These are phyloP conservation scores for Scheffersomyces ergatensis DNA, from an alignment of 805 yeast species.

Conservation along the genomic window DNA sequence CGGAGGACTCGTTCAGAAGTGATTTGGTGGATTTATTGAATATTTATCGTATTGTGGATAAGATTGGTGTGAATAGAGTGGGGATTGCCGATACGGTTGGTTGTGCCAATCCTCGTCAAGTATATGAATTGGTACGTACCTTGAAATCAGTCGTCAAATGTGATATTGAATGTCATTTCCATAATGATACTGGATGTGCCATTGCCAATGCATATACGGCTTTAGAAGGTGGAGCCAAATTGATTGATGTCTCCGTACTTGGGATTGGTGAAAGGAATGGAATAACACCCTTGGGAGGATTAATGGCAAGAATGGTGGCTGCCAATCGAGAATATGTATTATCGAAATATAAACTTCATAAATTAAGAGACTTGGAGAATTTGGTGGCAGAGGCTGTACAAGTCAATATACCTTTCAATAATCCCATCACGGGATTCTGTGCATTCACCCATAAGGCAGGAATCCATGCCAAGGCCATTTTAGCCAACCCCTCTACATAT, in stretches of 20 bases:
- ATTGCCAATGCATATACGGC: slow-evolving; percentile 98
- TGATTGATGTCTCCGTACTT: slow-evolving; percentile 91
- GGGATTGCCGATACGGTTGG: slow-evolving; percentile 99
- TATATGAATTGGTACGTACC: slow-evolving; percentile 92
- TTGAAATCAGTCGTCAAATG: slow-evolving; percentile 90
- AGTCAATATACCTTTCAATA: slow-evolving; percentile 96
- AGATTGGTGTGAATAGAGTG: slow-evolving; percentile 96
- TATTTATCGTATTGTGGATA: slow-evolving; percentile 94
- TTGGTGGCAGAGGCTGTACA: slow-evolving; percentile 96
- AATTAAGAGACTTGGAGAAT: slow-evolving; percentile 92
- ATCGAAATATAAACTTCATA: slow-evolving; percentile 91
- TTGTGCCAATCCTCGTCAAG: slow-evolving; percentile 98
- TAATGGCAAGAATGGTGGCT: slow-evolving; percentile 99
- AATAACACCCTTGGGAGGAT: slow-evolving; percentile 94
- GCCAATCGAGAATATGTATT: slow-evolving; percentile 96
- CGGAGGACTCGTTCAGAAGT: slow-evolving; percentile 96
- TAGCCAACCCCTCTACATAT: slow-evolving; percentile 98
- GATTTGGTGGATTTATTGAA: slow-evolving; percentile 93
- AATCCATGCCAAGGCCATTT: slow-evolving; percentile 96
- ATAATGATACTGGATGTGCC: slow-evolving; percentile 98
- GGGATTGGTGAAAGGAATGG: slow-evolving; percentile 99
- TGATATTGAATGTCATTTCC: slow-evolving; percentile 98
- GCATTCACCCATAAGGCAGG: slow-evolving; percentile 99
- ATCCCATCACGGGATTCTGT: slow-evolving; percentile 98
- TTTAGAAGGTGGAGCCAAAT: slow-evolving; percentile 93